Evolutionary conservation across 2,329 filamentous ascomycete species (phyloP), one percentile per base, ranked within the genome.

Genomic region (Arthrobotrys pseudoclavata): DNA sequence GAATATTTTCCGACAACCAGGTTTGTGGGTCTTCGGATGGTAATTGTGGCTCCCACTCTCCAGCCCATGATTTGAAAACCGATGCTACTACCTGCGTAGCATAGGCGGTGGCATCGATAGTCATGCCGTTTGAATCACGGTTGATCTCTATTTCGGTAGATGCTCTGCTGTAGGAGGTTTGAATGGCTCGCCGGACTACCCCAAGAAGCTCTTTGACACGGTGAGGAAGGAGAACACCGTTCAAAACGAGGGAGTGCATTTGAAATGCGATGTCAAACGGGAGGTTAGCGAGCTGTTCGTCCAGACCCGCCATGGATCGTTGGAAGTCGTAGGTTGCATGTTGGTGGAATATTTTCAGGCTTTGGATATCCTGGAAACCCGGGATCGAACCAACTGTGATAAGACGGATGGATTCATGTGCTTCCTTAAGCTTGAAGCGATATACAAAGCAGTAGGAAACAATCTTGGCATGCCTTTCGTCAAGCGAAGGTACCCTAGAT

Each of bases 181-280:
- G 15, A 6, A 71, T n/a, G 0, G 74, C 68, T 50, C 52, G 13
- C 5, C 74, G 52, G 0, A 91, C 83, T 0, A 84, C 79, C 0
- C 83, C 81, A 0, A 89, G 82, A 4, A 92, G 81, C 0, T 81
- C 77, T 0, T 84, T 55, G 0, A 89, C 87, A 0, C 84, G 87
- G 0, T 81, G 80, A 0, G 91, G 91, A 12, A 88, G 84, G 0
- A 93, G 84, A 68, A 87, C 89, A 22, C 88, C 88, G 79, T 91
- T 91, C 80, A 86, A 85, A 0, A 89, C 88, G 4, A 94, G 83
- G 15, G 86, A 87, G 62, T 91, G 87, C 4, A 92, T 84, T 79
- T 92, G 90, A 80, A 89, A 91, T 4, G 88, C 84, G 0, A 90
- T 81, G 0, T 83, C 82, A 79, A 89, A 92, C 4, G 87, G 69